Conservation (phyloP, 192 early-diverging fungal species). For the Coemansia guatemalensis region DNA sequence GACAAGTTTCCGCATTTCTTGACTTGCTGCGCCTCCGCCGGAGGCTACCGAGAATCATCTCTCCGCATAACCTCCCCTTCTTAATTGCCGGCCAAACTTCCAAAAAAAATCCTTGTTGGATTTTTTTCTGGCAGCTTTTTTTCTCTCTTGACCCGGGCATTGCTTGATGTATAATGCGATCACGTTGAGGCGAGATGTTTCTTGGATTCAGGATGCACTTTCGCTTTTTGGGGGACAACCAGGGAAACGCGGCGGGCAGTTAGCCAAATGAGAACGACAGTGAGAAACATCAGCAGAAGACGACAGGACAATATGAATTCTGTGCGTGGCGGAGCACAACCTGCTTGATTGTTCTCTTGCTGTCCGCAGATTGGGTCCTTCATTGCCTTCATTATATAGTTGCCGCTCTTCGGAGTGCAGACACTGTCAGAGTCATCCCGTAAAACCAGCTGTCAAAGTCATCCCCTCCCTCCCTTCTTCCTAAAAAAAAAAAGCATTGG, state of each 20-base stretch:
- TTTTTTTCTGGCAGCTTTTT: not conserved
- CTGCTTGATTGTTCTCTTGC: not conserved
- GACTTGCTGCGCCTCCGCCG: not conserved
- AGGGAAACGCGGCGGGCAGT: not conserved
- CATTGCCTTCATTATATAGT: not conserved
- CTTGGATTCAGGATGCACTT: not conserved
- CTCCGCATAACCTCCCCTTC: not conserved
- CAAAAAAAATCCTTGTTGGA: not conserved
- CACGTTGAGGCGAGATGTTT: not conserved
- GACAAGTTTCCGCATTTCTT: not conserved
- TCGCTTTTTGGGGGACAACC: not conserved
- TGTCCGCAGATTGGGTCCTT: slow-evolving; percentile 2
- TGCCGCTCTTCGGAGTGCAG: not conserved
- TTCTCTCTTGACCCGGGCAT: not conserved
- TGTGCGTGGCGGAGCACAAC: not conserved
- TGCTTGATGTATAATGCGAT: not conserved
- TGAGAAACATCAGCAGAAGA: not conserved
- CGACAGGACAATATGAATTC: not conserved
- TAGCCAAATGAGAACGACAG: not conserved
- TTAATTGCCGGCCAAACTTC: not conserved
- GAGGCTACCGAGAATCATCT: slow-evolving; percentile 2
- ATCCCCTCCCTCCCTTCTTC: not conserved
- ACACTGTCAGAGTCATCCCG: not conserved
- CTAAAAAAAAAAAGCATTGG: not conserved
- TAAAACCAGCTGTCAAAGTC: not conserved